Percentiles rank a stretch among this genome's conserved stretches.
Conservation (phyloP, 345 rosid species). For the Boechera stricta region DNA sequence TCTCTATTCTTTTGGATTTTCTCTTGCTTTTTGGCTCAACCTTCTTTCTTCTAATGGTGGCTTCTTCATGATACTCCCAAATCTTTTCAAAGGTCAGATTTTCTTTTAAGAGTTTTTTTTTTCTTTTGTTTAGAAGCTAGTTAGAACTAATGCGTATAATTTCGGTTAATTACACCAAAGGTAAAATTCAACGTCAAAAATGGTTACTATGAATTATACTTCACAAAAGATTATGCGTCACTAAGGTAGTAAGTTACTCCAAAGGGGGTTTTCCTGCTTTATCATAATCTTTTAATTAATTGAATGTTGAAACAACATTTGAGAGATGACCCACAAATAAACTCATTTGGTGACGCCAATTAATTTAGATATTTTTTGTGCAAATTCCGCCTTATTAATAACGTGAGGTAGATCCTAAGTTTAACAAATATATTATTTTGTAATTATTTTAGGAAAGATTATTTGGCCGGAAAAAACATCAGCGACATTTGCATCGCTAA, state of each 20-base stretch:
- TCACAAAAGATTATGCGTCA: background rate
- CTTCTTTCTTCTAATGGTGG: slow-evolving; percentile 57
- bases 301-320: background rate
- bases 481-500: slow-evolving; percentile 46
- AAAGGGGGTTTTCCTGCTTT: background rate
- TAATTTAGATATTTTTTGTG: background rate
- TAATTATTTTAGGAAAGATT: slow-evolving; percentile 42
- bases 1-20: slow-evolving; percentile 36
- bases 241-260: background rate
- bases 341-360: slow-evolving; percentile 9
- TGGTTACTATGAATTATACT: background rate
- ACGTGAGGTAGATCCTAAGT: background rate
- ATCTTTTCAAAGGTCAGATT: slow-evolving; percentile 48
- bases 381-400: background rate
- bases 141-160: background rate
- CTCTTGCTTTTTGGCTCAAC: slow-evolving; percentile 51
- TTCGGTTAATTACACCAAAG: background rate
- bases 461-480: slow-evolving; percentile 51
- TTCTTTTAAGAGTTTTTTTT: background rate
- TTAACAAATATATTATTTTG: background rate
- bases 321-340: background rate
- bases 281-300: background rate
- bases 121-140: background rate
- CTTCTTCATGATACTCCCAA: slow-evolving; percentile 38
- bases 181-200: background rate